Conservation (phyloP, 768 basidiomycete genomes). For the Serendipita sp. region DNA sequence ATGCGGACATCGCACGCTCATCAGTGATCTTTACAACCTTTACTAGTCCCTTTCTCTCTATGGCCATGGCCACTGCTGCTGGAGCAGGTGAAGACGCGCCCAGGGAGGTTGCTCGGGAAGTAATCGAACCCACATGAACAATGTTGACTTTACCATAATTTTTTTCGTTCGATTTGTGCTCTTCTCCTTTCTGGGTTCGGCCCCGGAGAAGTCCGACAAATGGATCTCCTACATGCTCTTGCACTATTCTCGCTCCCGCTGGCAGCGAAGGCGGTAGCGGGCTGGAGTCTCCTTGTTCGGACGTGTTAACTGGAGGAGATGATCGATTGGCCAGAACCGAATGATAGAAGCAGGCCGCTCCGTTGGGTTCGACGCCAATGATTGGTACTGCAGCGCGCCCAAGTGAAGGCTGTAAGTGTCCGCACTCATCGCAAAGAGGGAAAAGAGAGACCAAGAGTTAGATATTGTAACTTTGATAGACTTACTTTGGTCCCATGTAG, state of each 20-base stretch:
- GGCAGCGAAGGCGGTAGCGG: neutral
- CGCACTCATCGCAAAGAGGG: too few species aligned
- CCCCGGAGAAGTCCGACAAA: slow-evolving; percentile 21
- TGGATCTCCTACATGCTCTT: slow-evolving; percentile 19
- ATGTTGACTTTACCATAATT: slow-evolving; percentile 29
- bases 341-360: slow-evolving; percentile 59
- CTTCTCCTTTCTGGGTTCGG: slow-evolving; percentile 22
- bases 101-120: slow-evolving; percentile 52
- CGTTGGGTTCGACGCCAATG: slow-evolving; percentile 51
- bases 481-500: slow-evolving; percentile 55
- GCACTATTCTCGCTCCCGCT: slow-evolving; percentile 15
- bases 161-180: slow-evolving; percentile 22
- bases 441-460: too few species aligned
- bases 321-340: slow-evolving; percentile 37
- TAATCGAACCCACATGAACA: slow-evolving; percentile 40
- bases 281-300: neutral
- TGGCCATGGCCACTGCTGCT: slow-evolving; percentile 46
- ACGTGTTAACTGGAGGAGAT: neutral
- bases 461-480: neutral
- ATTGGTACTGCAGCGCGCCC: slow-evolving; percentile 35
- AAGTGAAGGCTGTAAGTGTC: neutral
- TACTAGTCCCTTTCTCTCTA: slow-evolving; percentile 41
- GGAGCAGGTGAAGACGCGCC: slow-evolving; percentile 53
- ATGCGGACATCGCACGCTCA: slow-evolving; percentile 49
- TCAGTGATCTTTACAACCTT: slow-evolving; percentile 49